Base-by-base conservation (phyloP, 768 basidiomycete genomes). In the Cystobasidium ongulense region DNA sequence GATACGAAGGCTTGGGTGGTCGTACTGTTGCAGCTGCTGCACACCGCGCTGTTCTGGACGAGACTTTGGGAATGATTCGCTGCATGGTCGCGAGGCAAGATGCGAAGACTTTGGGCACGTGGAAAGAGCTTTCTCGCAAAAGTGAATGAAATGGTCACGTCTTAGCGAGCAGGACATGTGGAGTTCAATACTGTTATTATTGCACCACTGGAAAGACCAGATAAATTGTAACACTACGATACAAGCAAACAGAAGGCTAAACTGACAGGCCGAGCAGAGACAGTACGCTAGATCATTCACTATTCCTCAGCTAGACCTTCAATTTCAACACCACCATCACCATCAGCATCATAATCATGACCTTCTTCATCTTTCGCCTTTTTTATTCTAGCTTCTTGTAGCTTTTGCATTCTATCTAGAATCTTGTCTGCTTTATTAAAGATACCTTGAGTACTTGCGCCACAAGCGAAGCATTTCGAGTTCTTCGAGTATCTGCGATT, bases 391-490 rank as follows among this genome's bases (percentile, higher is more conserved):
- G 80, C 85, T 80, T 86, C 84, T 79, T 86, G 84, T 81, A 86
- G 88, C 82, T 89, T 89, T 80, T 89, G 87, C 82, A 90, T 81
- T 84, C 90, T 94, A 76, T 89, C 89, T 52, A 99, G 86, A 67
- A 98, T 86, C 83, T 96, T 59, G 15, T 35, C 25, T n/a, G 39
- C 46, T 76, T 81, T 82, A 81, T 98, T 98, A 85, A 98, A 99
- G 76, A 98, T 94, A 1, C 95, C 96, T 18, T 88, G 90, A 0
- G 96, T 98, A 0, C 92, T 87, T 15, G 91, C 86, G 62, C 92
- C 90, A 80, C 96, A 99, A 11, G 94, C 96, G 65, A 91, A 85
- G 77, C 96, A 99, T 82, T 93, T 97, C 1, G 92, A 92, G 54
- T 92, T 97, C 84, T 89, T 95, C 43, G 88, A 87, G 78, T 89